A percentile compares a stretch with the other conserved stretches of the same genome.
Conservation (phyloP, 2,329 filamentous ascomycete genomes). For the Phoma herbarum region DNA sequence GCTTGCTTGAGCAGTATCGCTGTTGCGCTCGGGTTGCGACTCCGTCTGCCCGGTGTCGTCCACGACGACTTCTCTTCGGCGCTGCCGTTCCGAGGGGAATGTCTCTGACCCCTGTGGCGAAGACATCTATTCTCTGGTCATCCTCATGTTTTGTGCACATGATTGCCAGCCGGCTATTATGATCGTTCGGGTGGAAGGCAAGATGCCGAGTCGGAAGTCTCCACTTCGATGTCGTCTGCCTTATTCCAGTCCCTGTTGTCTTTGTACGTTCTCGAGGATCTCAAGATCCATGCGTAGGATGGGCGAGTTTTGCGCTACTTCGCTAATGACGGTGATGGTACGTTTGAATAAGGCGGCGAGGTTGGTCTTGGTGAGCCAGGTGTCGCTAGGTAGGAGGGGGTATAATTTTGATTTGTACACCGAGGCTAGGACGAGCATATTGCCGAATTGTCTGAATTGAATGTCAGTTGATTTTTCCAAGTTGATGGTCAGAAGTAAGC, state of each 20-base stretch:
- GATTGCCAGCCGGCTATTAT: too few relatives aligned
- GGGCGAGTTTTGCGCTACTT: slow-evolving; percentile 76
- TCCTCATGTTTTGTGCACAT: too few relatives aligned
- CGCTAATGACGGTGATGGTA: slow-evolving; percentile 78
- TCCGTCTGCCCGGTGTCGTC: too few relatives aligned
- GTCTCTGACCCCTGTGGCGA: too few relatives aligned
- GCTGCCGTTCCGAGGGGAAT: too few relatives aligned
- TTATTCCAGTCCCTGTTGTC: slow-evolving; percentile 10
- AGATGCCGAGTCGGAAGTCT: too few relatives aligned
- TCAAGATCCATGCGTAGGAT: slow-evolving; percentile 76
- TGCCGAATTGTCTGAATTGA: slow-evolving; percentile 85
- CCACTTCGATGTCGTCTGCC: too few relatives aligned
- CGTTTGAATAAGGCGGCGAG: slow-evolving; percentile 40
- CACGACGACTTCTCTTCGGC: too few relatives aligned
- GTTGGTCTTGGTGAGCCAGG: slow-evolving; percentile 36
- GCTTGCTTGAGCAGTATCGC: too few relatives aligned
- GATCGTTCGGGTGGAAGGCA: too few relatives aligned
- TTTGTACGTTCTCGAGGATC: slow-evolving; percentile 67
- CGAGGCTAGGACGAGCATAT: slow-evolving; percentile 88
- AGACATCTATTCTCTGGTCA: too few relatives aligned
- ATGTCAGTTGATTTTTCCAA: slow-evolving; percentile 19
- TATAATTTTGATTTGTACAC: slow-evolving; percentile 69
- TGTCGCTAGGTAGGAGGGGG: slow-evolving; percentile 41
- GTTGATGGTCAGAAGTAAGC: slow-evolving; percentile 24
- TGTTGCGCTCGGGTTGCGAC: too few relatives aligned